A percentile compares a stretch with the other conserved stretches of the same genome.
Evolutionary conservation across 495 filamentous ascomycete genomes (phyloP).

Genomic region (Immersiella caudata): DNA sequence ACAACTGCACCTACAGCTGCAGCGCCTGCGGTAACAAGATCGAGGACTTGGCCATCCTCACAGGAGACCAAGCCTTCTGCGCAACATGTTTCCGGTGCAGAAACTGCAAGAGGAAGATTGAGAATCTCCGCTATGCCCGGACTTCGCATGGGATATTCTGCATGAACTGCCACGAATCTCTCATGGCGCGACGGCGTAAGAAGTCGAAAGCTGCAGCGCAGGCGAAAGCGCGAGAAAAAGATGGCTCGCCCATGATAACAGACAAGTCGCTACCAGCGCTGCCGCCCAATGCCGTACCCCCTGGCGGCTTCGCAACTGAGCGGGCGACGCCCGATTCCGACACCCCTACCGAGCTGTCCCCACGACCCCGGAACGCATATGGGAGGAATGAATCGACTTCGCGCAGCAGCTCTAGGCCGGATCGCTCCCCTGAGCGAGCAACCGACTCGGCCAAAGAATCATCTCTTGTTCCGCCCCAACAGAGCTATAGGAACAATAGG

Average conservation of each 20-base stretch:
- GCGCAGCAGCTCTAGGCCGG: constrained; percentile 51
- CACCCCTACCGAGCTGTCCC: constrained; percentile 71
- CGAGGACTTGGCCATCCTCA: constrained; percentile 96
- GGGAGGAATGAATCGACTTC: constrained; percentile 52
- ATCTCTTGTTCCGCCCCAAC: constrained; percentile 69
- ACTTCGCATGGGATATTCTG: constrained; percentile 99
- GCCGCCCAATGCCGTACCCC: constrained; percentile 71
- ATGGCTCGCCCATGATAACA: constrained; percentile 66
- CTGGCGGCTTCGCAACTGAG: constrained; percentile 59
- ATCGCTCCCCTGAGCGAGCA: constrained; percentile 51
- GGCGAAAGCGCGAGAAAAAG: constrained; percentile 62
- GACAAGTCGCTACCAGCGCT: constrained; percentile 95
- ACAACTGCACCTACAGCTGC: constrained; percentile 99
- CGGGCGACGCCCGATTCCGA: constrained; percentile 78
- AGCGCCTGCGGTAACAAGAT: constrained; percentile 97
- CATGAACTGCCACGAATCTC: constrained; percentile 98
- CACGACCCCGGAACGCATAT: constrained; percentile 59
- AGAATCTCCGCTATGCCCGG: constrained; percentile 95
- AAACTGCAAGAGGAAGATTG: constrained; percentile 98
- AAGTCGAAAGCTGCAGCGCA: constrained; percentile 70
- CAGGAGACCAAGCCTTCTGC: constrained; percentile 98
- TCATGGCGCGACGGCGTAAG: constrained; percentile 95
- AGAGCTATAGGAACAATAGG: constrained; percentile 76
- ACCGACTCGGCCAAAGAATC: constrained; percentile 50
- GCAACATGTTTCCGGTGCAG: constrained; percentile 95